phyloP scores from a whole-genome alignment of 371 early-diverging fungal genomes.

The Syncephalis fuscata region DNA sequence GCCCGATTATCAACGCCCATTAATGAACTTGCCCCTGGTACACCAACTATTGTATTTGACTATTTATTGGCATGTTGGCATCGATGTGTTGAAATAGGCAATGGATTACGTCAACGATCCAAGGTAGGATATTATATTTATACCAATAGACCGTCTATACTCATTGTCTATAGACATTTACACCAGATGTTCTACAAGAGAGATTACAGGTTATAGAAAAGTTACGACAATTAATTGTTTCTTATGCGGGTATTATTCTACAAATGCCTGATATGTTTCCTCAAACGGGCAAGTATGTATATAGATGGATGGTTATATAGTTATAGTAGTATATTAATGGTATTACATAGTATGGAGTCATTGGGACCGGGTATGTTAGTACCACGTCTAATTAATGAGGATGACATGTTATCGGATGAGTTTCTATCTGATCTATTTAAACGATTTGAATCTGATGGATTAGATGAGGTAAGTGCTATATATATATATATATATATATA shows the following conservation, averaged over 20 bases:
- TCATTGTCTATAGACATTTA: not conserved
- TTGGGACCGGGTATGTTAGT: not conserved
- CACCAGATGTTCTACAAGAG: conserved; percentile 22
- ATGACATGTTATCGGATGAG: conserved; percentile 24
- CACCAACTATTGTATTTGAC: conserved; percentile 32
- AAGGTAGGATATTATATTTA: too few species aligned
- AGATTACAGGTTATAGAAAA: conserved; percentile 38
- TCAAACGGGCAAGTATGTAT: conserved; percentile 36
- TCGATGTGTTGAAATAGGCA: conserved; percentile 29
- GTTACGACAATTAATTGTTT: conserved; percentile 40
- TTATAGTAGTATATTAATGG: too few species aligned
- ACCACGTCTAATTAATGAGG: conserved; percentile 7
- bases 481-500: not conserved
- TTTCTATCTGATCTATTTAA: conserved; percentile 24
- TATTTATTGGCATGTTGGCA: conserved; percentile 70
- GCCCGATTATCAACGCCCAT: conserved; percentile 56
- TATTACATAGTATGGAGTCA: not conserved
- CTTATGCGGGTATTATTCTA: conserved; percentile 68
- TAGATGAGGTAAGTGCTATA: conserved; percentile 24
- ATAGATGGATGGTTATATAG: too few species aligned
- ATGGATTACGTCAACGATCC: conserved; percentile 22
- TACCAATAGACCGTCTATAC: not conserved
- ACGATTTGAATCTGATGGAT: conserved; percentile 39
- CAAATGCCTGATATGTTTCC: conserved; percentile 82
- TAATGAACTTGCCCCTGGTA: conserved; percentile 17